Base-by-base conservation (phyloP, 2,329 filamentous ascomycete genomes). In the Metarhizium robertsii region DNA sequence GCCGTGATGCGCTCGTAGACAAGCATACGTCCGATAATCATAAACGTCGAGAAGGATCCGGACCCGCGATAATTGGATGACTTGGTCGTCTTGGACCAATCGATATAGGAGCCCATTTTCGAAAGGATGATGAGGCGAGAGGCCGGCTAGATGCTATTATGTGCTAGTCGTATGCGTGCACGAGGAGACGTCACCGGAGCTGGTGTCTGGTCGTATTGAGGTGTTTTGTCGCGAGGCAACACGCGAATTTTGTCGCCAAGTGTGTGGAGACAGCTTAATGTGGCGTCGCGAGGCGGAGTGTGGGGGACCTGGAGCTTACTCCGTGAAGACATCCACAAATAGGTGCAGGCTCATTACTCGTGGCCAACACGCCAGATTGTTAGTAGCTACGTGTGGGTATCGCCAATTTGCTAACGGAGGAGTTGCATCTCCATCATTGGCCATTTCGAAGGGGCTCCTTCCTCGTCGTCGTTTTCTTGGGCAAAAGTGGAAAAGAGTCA, bases 1-100 rank as follows among this genome's bases (percentile, higher is more conserved):
- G 43, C 47, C 29, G 50, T 32, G 20, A 29, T 34, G 52, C 42
- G 10, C 20, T 54, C 49, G 60, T 38, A 52, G 46, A 53, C 54
- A 60, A 55, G 83, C 90, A 69, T 81, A 96, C 92, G 91, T 62
- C 90, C 92, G 63, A 97, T 86, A 69, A 99, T 96, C 73, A 99
- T 86, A 69, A 96, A 96, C 50, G 94, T 96, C 72, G 92, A 91
- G 71, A 99, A 99, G 52, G 90, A 90, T 65, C 77, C 75, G 51
- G 82, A 78, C 56, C 83, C 81, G 61, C 75, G 75, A 65, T 83
- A 83, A 71, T 80, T 72, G 64, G 73, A 75, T 57, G 80, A 83
- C 69, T 72, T 75, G 57, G 79, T 79, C 61, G 73, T 81, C 73
- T 83, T 83, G 61, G 73, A 74, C 73, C 75, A 79, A 65, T 81